A percentile compares a stretch with the other conserved stretches of the same genome.
These are phyloP conservation scores for Suhomyces bokatorum DNA, from an alignment of 1,139 yeast genomes.

Conservation along the genomic window DNA sequence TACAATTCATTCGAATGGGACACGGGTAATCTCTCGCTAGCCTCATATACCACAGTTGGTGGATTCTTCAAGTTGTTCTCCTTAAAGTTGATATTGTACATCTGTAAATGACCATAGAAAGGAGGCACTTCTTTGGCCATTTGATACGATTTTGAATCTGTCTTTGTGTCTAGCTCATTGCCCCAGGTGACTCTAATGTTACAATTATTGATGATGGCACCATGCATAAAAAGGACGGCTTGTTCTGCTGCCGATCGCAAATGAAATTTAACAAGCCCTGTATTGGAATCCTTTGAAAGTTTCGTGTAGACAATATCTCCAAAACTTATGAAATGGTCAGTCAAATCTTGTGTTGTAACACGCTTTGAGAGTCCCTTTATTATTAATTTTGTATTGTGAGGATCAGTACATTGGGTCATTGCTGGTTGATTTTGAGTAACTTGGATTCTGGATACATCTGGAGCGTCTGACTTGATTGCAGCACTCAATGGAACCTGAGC, in stretches of 20 bases:
- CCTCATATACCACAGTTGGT: constrained; percentile 18
- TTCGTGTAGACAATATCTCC: constrained; percentile 36
- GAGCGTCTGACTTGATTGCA: constrained; percentile 4
- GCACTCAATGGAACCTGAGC: constrained; percentile 11
- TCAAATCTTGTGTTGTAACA: constrained; percentile 34
- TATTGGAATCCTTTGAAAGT: constrained; percentile 23
- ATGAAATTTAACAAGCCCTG: constrained; percentile 30
- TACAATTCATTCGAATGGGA: constrained; percentile 20
- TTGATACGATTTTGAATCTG: constrained; percentile 13
- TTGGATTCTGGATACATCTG: constrained; percentile 17
- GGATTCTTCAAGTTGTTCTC: constrained; percentile 12
- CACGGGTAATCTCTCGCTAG: constrained; percentile 22
- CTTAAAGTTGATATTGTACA: constrained; percentile 22
- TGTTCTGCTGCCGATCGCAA: constrained; percentile 38
- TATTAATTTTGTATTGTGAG: constrained; percentile 34
- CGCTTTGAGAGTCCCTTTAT: constrained; percentile 32
- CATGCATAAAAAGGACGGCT: constrained; percentile 37
- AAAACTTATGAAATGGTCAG: constrained; percentile 31
- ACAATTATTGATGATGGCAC: constrained; percentile 32
- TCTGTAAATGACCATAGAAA: constrained; percentile 19
- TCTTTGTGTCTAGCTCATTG: constrained; percentile 8
- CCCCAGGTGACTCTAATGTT: constrained; percentile 40
- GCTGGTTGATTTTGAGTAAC: constrained; percentile 38
- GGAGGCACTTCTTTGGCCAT: constrained; percentile 20
- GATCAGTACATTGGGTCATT: constrained; percentile 35